Conservation (phyloP, 129 eudicot genomes). For the Glebionis coronaria region DNA sequence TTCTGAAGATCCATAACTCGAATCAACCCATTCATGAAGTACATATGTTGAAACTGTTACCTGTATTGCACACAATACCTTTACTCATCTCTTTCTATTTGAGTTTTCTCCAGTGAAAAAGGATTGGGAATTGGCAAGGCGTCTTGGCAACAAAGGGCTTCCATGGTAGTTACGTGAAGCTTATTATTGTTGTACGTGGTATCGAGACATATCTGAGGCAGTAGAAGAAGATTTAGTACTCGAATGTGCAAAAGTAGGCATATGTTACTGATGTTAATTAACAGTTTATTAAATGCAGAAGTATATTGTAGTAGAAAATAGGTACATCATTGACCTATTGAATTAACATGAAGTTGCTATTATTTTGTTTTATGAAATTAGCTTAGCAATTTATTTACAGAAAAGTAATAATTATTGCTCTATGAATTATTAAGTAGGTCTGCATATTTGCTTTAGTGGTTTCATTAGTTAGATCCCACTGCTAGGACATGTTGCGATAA, state of each 20-base stretch:
- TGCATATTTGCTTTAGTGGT: too few species aligned
- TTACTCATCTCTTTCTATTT: not conserved
- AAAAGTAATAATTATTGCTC: not conserved
- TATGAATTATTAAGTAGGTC: not conserved
- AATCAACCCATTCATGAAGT: not conserved
- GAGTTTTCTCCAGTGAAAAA: conserved; percentile 53
- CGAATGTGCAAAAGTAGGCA: conserved; percentile 25
- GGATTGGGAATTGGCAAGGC: conserved; percentile 74
- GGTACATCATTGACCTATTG: conserved; percentile 19
- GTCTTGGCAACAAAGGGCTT: conserved; percentile 74
- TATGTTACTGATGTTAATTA: conserved; percentile 15
- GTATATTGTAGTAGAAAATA: conserved; percentile 6
- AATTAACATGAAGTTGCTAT: conserved; percentile 4
- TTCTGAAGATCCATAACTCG: not conserved
- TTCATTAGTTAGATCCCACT: too few species aligned
- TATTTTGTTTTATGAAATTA: conserved; percentile 14
- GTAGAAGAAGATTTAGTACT: not conserved
- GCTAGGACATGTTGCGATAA: too few species aligned
- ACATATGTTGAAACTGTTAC: not conserved
- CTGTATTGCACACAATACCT: not conserved
- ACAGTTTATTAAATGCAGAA: conserved; percentile 23
- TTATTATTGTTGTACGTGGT: conserved; percentile 27
- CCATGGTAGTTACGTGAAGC: conserved; percentile 48
- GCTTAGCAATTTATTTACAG: not conserved
- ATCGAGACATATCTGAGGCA: not conserved